phyloP scores from a whole-genome alignment of 1,139 yeast genomes.

The Hyphopichia burtonii region DNA sequence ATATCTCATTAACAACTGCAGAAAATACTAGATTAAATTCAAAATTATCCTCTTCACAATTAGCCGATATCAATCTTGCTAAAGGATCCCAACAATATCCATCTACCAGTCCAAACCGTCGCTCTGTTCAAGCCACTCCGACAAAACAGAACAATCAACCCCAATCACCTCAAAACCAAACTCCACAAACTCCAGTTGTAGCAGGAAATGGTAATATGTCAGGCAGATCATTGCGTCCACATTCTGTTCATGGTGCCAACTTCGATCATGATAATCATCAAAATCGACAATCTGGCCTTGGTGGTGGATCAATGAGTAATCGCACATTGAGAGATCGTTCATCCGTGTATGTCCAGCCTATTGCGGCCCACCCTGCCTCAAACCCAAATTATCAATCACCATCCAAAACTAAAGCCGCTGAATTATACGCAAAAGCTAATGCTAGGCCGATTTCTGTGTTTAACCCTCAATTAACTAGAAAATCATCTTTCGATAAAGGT shows the following conservation, averaged over 20 bases:
- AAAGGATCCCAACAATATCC: conserved; percentile 6
- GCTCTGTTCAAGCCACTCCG: conserved; percentile 8
- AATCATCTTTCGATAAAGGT: conserved; percentile 56
- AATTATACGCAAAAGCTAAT: conserved; percentile 51
- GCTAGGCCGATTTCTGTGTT: conserved; percentile 40
- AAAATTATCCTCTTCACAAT: conserved; percentile 45
- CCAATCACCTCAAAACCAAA: conserved; percentile 5
- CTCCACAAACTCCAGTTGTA: neutral
- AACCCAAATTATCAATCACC: conserved; percentile 42
- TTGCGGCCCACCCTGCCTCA: conserved; percentile 43
- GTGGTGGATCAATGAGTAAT: conserved; percentile 23
- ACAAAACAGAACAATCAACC: conserved; percentile 6
- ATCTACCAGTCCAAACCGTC: conserved; percentile 5
- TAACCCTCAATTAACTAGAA: conserved; percentile 36
- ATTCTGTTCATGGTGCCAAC: conserved; percentile 17
- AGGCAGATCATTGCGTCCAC: conserved; percentile 28
- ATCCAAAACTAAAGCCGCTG: conserved; percentile 45
- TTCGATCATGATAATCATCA: neutral
- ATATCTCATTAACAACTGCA: conserved; percentile 68
- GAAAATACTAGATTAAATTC: conserved; percentile 76
- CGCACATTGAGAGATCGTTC: conserved; percentile 30
- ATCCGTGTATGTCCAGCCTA: conserved; percentile 40
- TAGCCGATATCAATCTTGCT: conserved; percentile 17
- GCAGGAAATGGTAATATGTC: conserved; percentile 4
- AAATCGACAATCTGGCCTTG: conserved; percentile 6